Percentiles rank a stretch among this genome's conserved stretches.
These are phyloP conservation scores for Raffaelea arxii DNA, from an alignment of 2,329 filamentous ascomycete species.

Conservation along the genomic window DNA sequence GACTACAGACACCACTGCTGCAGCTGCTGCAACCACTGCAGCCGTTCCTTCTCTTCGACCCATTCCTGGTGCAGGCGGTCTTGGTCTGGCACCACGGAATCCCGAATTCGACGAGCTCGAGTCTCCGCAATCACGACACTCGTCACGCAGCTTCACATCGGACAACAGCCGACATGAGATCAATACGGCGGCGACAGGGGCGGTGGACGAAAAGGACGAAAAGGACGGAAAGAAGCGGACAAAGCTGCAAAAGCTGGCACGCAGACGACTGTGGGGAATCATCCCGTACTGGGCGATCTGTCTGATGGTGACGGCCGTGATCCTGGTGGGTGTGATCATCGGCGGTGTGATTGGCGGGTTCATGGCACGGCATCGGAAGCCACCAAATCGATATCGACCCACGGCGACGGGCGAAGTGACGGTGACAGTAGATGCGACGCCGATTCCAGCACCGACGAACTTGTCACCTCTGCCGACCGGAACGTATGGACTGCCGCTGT, in stretches of 20 bases:
- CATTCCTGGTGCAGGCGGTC: conserved; percentile 49
- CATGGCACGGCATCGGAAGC: conserved; percentile 22
- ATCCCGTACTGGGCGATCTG: conserved; percentile 54
- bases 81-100: conserved; percentile 50
- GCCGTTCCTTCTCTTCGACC: conserved; percentile 11
- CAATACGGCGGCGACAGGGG: conserved; percentile 38
- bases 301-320: conserved; percentile 34
- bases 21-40: conserved; percentile 7
- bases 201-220: conserved; percentile 39
- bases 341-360: conserved; percentile 46
- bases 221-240: conserved; percentile 35
- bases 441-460: conserved; percentile 40
- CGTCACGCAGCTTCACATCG: conserved; percentile 39
- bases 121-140: conserved; percentile 39
- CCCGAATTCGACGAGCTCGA: conserved; percentile 53
- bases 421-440: conserved; percentile 37
- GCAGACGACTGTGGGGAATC: conserved; percentile 46
- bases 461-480: conserved; percentile 46
- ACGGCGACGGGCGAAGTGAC: conserved; percentile 15
- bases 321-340: conserved; percentile 45
- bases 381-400: conserved; percentile 8
- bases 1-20: conserved; percentile 6
- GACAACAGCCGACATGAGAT: conserved; percentile 44
- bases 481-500: conserved; percentile 43
- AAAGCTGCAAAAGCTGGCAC: conserved; percentile 44